phyloP scores from a whole-genome alignment of 2,329 filamentous ascomycete genomes.

The Sporothrix luriei region DNA sequence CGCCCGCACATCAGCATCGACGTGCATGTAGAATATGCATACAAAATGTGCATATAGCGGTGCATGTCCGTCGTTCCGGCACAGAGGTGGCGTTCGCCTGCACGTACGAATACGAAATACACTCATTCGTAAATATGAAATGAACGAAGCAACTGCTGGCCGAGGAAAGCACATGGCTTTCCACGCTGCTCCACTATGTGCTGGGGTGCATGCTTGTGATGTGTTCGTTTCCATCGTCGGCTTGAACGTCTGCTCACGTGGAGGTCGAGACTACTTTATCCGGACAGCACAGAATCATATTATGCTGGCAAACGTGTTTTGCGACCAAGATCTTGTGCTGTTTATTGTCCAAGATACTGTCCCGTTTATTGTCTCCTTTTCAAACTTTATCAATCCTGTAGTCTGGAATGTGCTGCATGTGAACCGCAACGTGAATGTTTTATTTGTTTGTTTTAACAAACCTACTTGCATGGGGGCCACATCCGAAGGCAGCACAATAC shows the following conservation, averaged over 20 bases:
- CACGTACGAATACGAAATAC: constrained; percentile 11
- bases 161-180: constrained; percentile 5
- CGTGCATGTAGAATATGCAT: constrained; percentile 1
- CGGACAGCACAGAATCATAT: not conserved
- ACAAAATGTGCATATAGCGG: constrained; percentile 1
- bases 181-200: not conserved
- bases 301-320: not conserved
- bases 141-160: not conserved
- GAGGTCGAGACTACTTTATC: not conserved
- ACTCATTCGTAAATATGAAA: not conserved
- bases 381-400: not conserved
- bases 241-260: constrained; percentile 3
- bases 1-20: constrained; percentile 8
- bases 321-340: not conserved
- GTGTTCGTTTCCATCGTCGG: not conserved
- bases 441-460: not conserved
- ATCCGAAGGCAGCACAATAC: constrained; percentile 8
- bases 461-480: not conserved
- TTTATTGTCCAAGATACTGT: not conserved
- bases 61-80: not conserved
- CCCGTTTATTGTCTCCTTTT: not conserved
- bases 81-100: not conserved
- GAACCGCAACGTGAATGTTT: too few relatives aligned
- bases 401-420: too few relatives aligned
- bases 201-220: not conserved